Base-by-base conservation (phyloP, 768 basidiomycete species). In the Trametes cingulata region DNA sequence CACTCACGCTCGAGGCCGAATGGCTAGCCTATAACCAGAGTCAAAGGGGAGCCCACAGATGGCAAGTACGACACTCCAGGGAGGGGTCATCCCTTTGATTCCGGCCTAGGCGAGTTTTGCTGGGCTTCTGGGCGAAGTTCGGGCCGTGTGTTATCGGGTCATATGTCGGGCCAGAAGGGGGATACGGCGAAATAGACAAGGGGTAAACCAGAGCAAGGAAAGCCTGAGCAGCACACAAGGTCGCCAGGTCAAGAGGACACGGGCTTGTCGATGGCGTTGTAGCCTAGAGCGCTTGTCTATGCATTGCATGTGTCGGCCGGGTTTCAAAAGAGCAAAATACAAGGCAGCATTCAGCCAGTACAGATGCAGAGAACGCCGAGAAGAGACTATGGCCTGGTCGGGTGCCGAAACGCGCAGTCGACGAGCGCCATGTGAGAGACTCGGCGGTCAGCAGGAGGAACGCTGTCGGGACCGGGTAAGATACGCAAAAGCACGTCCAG, bases 31-130 rank as follows among this genome's bases (percentile, higher is more conserved):
- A 50, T 27, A 63, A 54, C 12, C 29, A 51, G 61, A 29, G 15
- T 55, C 55, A 63, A 63, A 63, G 61, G 61, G 40, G 56, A 27
- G 40, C 3, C 61, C 52, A 2, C 19, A 51, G 41, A 63, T 49
- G 52, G 61, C 27, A 58, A 43, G 37, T 41, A 19, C 40, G 40
- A 47, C 13, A 14, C 4, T 37, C 56, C 61, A 19, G 29, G n/a
- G 15, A 25, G 36, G 17, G 61, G 52, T 37, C 36, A 22, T 37
- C 46, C 56, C 29, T 51, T 58, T 58, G 60, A 46, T 54, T 36
- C 35, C 33, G 27, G 24, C 40, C 22, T 52, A 45, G 25, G 35
- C 53, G 53, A 45, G 27, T 9, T 20, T 14, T 25, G 39, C 40
- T 50, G 14, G 33, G 29, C 14, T 40, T 39, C 42, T 22, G 14